phyloP scores from a whole-genome alignment of 176 grass and related monocot genomes.

The Dactylis glomerata region DNA sequence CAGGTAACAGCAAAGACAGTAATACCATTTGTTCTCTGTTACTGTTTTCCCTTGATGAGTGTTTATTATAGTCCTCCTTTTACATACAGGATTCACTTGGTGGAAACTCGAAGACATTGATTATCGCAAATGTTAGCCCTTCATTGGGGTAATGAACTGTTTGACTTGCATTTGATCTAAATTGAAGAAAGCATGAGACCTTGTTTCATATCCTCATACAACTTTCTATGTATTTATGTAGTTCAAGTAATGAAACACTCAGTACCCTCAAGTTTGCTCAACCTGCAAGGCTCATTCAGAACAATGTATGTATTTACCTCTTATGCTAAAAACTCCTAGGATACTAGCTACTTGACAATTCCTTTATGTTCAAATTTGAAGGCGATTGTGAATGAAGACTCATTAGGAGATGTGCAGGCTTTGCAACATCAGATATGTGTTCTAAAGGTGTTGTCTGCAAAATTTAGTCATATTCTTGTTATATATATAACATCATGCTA shows the following conservation, averaged over 20 bases:
- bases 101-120: constrained; percentile 98
- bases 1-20: constrained; percentile 50
- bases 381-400: constrained; percentile 93
- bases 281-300: constrained; percentile 91
- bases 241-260: constrained; percentile 84
- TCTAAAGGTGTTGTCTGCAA: constrained; percentile 64
- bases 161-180: neutral
- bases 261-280: constrained; percentile 96
- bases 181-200: constrained; percentile 1
- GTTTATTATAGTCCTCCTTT: constrained; percentile 26
- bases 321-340: neutral
- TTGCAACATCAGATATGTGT: constrained; percentile 80
- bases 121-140: constrained; percentile 94
- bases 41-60: constrained; percentile 27
- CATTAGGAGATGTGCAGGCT: constrained; percentile 67
- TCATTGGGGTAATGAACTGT: constrained; percentile 61
- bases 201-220: constrained; percentile 33
- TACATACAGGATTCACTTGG: constrained; percentile 83
- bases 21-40: neutral
- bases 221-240: constrained; percentile 34
- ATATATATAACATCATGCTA: neutral
- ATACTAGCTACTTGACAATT: constrained; percentile 23
- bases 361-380: constrained; percentile 34
- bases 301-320: constrained; percentile 71
- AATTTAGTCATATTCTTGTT: constrained; percentile 19